Evolutionary conservation across 495 filamentous ascomycete species (phyloP), one percentile per base, ranked within the genome.

Genomic region (Penicillium antarcticum): DNA sequence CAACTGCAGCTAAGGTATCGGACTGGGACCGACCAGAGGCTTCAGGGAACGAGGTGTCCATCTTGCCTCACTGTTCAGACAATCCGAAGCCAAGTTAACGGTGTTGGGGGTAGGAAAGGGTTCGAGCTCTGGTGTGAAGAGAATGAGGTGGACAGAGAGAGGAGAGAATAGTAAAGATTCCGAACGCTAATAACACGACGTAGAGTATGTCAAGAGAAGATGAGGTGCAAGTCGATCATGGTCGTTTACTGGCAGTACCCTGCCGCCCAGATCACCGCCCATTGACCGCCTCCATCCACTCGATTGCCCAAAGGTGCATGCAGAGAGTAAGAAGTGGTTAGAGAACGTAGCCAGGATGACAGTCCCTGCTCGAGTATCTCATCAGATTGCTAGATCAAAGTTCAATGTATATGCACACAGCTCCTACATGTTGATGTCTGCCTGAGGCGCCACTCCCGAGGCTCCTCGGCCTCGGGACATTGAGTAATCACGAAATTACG

Each of bases 31-130:
- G 51, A 38, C 62, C 59, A 51, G 60, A 63, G 10, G 67, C 57
- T 37, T 71, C 70, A 29, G 64, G 51, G 38, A 62, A 47, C 31
- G 55, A 53, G 36, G 52, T 62, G 42, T 65, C 65, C 68, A 70
- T 66, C 34, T 55, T 49, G 49, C 23, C 23, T 26, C 16, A n/a
- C 16, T n/a, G 35, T 48, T 37, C 11, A 39, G 45, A 39, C 14
- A 14, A 19, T 12, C 2, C 40, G 13, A 10, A 29, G 26, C 8
- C 26, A 29, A 9, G 5, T 29, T 29, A 29, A 29, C 7, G 1
- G 5, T 1, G 26, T 2, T 29, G 26, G 26, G 26, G 26, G 9
- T 29, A 8, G n/a, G n/a, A 9, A 29, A 8, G 7, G 0, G 26
- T 9, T 29, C 26, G 8, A 29, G 26, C 5, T 9, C 26, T 29